Evolutionary conservation across 371 early-diverging fungal genomes (phyloP), one percentile per base, ranked within the genome.

Genomic region (Mucor irregularis): DNA sequence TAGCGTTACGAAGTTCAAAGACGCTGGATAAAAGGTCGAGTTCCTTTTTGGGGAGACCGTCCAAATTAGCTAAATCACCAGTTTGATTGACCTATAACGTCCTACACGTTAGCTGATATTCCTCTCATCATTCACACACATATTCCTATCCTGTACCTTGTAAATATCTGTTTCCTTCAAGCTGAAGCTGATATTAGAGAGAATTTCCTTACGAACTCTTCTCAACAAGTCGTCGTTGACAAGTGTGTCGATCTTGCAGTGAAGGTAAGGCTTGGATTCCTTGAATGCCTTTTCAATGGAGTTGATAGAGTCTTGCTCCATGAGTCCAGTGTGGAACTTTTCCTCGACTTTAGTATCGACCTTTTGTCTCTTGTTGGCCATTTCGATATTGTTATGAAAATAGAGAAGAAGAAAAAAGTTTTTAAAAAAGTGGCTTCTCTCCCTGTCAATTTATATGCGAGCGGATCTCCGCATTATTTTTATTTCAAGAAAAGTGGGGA

Each of bases 151-250:
- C 4, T 19, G 26, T 74, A 67, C 86, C 69, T 85, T 83, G 81
- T 89, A 89, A 25, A 91, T 90, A 61, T 91, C 91, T 0, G 91
- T 91, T 58, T 90, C 89, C 66, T 91, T 91, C n/a, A 73, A 63
- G 11, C 89, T 89, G 34, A 85, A 89, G 43, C 83, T 82, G 43
- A 91, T 66, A 19, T 74, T 70, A 33, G 58, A 64, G 17, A 74
- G 65, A 58, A 89, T 83, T 64, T 91, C 91, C 21, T 76, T 60
- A 21, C 86, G 81, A 10, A 88, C 89, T 33, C 62, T 71, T 21
- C 74, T 66, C 13, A 91, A 59, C 25, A 90, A 75, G n/a, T 66
- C 64, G 46, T 85, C 85, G 46, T 78, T 64, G 50, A 87, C 62
- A 19, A 91, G 73, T 22, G 73, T 64, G 25, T 77, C 73, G 21